phyloP scores from a whole-genome alignment of 129 eudicot genomes.

The Logfia minima region DNA sequence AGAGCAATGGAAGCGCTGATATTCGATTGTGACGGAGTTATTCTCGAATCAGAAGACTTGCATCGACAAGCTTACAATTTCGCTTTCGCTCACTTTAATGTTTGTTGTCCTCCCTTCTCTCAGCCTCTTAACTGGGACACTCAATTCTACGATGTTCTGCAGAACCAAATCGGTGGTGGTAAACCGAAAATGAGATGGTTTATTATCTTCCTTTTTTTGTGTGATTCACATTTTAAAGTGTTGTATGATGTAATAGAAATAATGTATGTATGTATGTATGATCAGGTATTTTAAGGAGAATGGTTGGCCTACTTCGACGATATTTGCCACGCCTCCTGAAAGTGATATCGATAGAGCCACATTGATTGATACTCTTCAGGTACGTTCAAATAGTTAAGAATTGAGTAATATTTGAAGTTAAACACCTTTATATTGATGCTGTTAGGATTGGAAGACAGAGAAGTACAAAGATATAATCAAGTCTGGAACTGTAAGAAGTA shows the following conservation, averaged over 20 bases:
- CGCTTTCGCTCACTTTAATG: slow-evolving; percentile 81
- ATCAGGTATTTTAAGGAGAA: slow-evolving; percentile 94
- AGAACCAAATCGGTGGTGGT: slow-evolving; percentile 91
- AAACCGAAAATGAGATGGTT: slow-evolving; percentile 99
- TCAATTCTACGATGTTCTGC: slow-evolving; percentile 82
- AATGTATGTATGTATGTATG: neutral
- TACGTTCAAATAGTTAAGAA: neutral
- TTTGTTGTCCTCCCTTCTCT: slow-evolving; percentile 54
- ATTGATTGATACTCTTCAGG: slow-evolving; percentile 85
- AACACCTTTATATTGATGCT: slow-evolving; percentile 11
- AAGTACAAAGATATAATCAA: slow-evolving; percentile 91
- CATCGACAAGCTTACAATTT: slow-evolving; percentile 97
- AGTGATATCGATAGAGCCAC: slow-evolving; percentile 59
- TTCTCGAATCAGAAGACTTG: slow-evolving; percentile 86
- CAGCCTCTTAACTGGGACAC: slow-evolving; percentile 65
- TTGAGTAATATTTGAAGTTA: neutral
- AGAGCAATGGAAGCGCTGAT: slow-evolving; percentile 76
- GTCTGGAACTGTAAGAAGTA: slow-evolving; percentile 88
- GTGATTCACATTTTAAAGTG: neutral
- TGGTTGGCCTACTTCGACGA: slow-evolving; percentile 92
- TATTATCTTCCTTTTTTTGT: neutral
- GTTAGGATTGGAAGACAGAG: slow-evolving; percentile 96
- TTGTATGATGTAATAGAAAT: too few species aligned
- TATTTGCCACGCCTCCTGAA: slow-evolving; percentile 66
- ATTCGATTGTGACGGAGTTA: slow-evolving; percentile 97